A percentile compares a stretch with the other conserved stretches of the same genome.
These are phyloP conservation scores for Phoma herbarum DNA, from an alignment of 2,329 filamentous ascomycete species.

Conservation along the genomic window DNA sequence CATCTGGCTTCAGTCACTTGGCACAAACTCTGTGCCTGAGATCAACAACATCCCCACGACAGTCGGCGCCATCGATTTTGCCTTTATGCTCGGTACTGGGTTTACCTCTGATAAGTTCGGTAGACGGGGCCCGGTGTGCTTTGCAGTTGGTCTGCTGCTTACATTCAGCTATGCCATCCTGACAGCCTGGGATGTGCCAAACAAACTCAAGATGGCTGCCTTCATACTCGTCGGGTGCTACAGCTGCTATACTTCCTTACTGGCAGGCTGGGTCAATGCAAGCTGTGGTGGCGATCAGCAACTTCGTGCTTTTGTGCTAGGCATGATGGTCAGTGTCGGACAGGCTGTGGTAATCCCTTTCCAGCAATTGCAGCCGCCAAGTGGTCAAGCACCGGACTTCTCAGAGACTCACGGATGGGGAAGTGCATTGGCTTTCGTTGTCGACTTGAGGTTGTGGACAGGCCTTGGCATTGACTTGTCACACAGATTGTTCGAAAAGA, in stretches of 20 bases:
- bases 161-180: not conserved
- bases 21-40: too few relatives aligned
- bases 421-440: not conserved
- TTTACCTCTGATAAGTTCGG: too few relatives aligned
- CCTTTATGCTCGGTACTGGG: too few relatives aligned
- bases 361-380: not conserved
- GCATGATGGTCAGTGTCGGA: not conserved
- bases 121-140: not conserved
- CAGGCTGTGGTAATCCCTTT: not conserved
- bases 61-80: too few relatives aligned
- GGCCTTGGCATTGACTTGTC: not conserved
- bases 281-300: not conserved
- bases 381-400: not conserved
- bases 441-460: not conserved
- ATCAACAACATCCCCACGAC: too few relatives aligned
- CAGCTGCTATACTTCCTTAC: not conserved
- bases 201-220: not conserved
- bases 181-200: not conserved
- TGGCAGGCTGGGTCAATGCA: not conserved
- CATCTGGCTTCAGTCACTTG: too few relatives aligned
- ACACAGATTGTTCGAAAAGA: not conserved
- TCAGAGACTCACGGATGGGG: not conserved
- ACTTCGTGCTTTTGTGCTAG: not conserved
- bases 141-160: not conserved
- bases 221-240: not conserved